Evolutionary conservation across 768 basidiomycete species (phyloP), one percentile per base, ranked within the genome.

Genomic region (Fomitopsis serialis): DNA sequence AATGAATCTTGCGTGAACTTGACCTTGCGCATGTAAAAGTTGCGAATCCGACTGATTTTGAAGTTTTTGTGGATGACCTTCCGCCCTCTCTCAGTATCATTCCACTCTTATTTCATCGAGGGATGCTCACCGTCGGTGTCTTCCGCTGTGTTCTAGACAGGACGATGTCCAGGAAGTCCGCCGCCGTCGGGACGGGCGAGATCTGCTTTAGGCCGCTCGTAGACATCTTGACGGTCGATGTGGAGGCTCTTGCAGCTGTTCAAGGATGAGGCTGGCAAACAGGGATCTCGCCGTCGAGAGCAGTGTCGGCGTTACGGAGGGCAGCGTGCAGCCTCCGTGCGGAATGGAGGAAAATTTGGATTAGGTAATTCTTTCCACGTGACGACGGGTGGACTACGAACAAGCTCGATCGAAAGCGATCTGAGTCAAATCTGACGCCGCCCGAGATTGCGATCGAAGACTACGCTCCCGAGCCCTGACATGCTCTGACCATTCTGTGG

Each of bases 1-100:
- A 98, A 98, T 15, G 89, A 78, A 66, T 98, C 94, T 70, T 98
- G 94, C 2, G 95, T 95, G 70, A 97, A 98, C 72, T 96, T 98
- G 73, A 99, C 96, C 72, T 99, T 99, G 69, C 96, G 85, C 96
- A 98, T 98, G 72, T 99, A 97, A 66, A 93, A 93, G 64, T 93
- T 92, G 57, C 96, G 84, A 73, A 98, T 98, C 61, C 96, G 88
- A 60, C 92, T 94, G 71, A 99, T 99, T 77, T 99, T 98, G 78
- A 97, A 98, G 78, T 98, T 98, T 79, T 97, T 98, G 73, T 98
- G 97, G 68, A 98, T 98, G 61, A 95, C 93, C 91, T 92, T 58
- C 36, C 13, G 22, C 21, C n/a, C 12, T 27, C 0, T 7, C 13
- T 23, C 17, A 50, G 13, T 3, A 12, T 19, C 52, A 15, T 19